Evolutionary conservation across 225 moss, liverwort and hornwort species (phyloP).

Genomic region (Marchantia polymorpha): DNA sequence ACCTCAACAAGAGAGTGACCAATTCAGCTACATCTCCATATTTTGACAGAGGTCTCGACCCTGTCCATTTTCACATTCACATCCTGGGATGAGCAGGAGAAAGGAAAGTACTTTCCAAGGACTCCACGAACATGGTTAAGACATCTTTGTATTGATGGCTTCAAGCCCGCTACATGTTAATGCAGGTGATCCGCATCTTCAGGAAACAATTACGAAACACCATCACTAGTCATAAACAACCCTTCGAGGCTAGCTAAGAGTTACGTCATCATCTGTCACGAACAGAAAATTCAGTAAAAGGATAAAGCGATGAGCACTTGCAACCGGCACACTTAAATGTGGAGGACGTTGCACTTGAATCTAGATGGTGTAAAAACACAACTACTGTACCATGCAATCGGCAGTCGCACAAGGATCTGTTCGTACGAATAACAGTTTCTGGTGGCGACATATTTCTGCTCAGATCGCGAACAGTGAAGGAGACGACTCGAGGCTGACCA

Average conservation of each 20-base stretch:
- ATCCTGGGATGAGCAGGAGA: too few relatives aligned
- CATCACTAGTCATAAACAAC: not conserved
- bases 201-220: not conserved
- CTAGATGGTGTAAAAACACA: not conserved
- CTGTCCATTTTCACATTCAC: too few relatives aligned
- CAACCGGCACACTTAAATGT: not conserved
- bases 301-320: not conserved
- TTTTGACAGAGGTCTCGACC: too few relatives aligned
- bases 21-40: too few relatives aligned
- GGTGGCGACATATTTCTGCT: not conserved
- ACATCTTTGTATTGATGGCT: not conserved
- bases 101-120: too few relatives aligned
- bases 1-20: too few relatives aligned
- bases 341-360: not conserved
- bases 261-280: not conserved
- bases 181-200: not conserved
- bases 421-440: not conserved
- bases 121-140: too few relatives aligned
- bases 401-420: not conserved
- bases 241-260: not conserved
- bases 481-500: not conserved
- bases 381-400: not conserved
- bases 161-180: conserved; percentile 5
- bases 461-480: too few relatives aligned
- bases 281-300: not conserved